Evolutionary conservation across 202 grass and related monocot genomes (phyloP), one percentile per base, ranked within the genome.

Genomic region (Schoenoplectus triqueter): DNA sequence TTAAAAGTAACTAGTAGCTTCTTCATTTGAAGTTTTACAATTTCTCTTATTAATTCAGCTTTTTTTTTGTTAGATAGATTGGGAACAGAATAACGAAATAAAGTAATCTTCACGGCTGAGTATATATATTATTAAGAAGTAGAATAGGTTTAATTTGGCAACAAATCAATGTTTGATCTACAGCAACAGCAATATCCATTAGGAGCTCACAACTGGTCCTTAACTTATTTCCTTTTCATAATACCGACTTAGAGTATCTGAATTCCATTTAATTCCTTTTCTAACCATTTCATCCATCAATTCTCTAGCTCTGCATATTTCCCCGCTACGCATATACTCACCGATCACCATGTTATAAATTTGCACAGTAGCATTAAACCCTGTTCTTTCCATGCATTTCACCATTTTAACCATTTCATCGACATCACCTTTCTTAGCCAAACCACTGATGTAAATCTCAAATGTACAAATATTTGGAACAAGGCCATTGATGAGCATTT

Each of bases 401-500:
- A 91, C 40, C 89, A 97, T 97, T 78, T 72, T 77, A 13, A 86
- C 68, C 17, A 91, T 86, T 80, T 85, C 51, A 6, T 85, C 52
- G 5, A 92, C 39, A 72, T 97, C 83, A 15, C 83, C 94, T 45
- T 66, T 86, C 85, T 84, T 89, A 86, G 84, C 88, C n/a, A 92
- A 87, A 63, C 82, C 85, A 17, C 79, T 73, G 42, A 88, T 66
- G 81, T 92, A 97, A 40, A 42, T 65, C 10, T 84, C 65, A 87
- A 87, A 93, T 54, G 86, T 83, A 54, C 19, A 55, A n/a, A 69
- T 44, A 64, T 69, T 83, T 0, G 93, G 89, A 46, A 89, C 44
- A 56, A 92, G 20, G 55, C 91, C 91, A 0, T 72, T 81, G 14
- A 93, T 70, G 66, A 97, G 91, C 73, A 97, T 93, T 89, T 92